Base-by-base conservation (phyloP, 257 asterid species). In the Solanum appendiculatum region DNA sequence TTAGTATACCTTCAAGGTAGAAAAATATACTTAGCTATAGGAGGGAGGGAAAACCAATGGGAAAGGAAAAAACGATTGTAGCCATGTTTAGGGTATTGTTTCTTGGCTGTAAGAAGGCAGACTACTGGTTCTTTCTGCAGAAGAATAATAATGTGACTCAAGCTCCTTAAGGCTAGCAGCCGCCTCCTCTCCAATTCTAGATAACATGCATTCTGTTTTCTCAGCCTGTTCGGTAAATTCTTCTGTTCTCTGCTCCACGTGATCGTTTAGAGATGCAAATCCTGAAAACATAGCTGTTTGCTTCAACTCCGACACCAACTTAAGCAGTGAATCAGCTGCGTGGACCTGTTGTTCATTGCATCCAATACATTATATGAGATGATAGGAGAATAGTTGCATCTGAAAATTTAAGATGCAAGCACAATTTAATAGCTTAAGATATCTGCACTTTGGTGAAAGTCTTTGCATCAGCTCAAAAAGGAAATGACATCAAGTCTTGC, bases 211-310 rank as follows among this genome's bases (percentile, higher is more conserved):
- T 58, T 93, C 96, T 5, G 98, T 94, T 75, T 88, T 92, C 73
- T 95, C 95, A 14, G 93, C 92, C 83, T 92, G 93, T 88, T 92
- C 91, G 69, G 91, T 92, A 48, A 96, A 92, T 91, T 89, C 98
- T 15, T 93, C 95, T 0, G 93, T 93, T 90, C 98, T 93, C 91
- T 93, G 95, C 89, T 97, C 98, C n/a, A 97, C 98, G 20, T 97
- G 96, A 85, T 95, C 99, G 33, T 93, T 93, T 4, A 95, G 95
- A 85, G 98, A 96, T 14, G 98, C 98, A 82, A 96, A 93, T 42
- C 99, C 98, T 2, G 99, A 93, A 92, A 96, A 95, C 27, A 96
- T 87, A 36, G 99, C 97, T 0, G 99, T 94, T 91, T 96, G 98
- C 87, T 96, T 97, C 92, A 97, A 89, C 87, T 97, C 99, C 0